Base-by-base conservation (phyloP, 2,329 filamentous ascomycete genomes). In the Fusarium sp. region DNA sequence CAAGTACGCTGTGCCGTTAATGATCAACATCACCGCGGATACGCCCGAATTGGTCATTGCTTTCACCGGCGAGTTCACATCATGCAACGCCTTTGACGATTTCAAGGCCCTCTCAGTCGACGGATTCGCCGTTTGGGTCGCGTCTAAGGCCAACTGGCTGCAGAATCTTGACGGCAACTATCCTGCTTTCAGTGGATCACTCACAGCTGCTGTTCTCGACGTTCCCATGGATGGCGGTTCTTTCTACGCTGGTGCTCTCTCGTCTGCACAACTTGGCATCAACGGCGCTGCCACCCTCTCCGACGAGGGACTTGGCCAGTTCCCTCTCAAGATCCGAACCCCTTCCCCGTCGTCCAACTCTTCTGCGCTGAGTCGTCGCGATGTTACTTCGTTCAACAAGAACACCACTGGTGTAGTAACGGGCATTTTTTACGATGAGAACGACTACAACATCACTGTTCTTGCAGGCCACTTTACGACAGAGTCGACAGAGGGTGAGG, bases 51-150 rank as follows among this genome's bases (percentile, higher is more conserved):
- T 87, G 14, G 92, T 91, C 21, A 85, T 98, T 65, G 89, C 91
- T 3, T 83, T 99, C 60, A 95, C 89, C 47, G 96, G 96, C 7
- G 84, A 88, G 61, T 99, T 99, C 77, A 85, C 86, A 17, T 82
- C 88, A 53, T 88, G 97, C 63, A 85, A 90, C 26, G 86, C 85
- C 1, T 95, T 93, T 70, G 88, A 82, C 34, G 83, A 83, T 66
- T 89, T 89, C 68, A 77, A 83, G 8, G 85, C 88, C 11, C 83
- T 89, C 26, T 73, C 85, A 10, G 91, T 89, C 1, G 79, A 88
- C 49, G 94, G 94, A 3, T 93, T 99, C 73, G 95, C 93, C 15
- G 84, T 98, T 36, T 99, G 96, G 96, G 90, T 98, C 9, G 92
- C 92, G 4, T 96, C 94, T 5, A 84, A 86, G 64, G 85, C 84